Percentiles rank a stretch among this genome's conserved stretches.
These are phyloP conservation scores for Lathyrus oleraceus DNA, from an alignment of 306 rosid species.

Conservation along the genomic window DNA sequence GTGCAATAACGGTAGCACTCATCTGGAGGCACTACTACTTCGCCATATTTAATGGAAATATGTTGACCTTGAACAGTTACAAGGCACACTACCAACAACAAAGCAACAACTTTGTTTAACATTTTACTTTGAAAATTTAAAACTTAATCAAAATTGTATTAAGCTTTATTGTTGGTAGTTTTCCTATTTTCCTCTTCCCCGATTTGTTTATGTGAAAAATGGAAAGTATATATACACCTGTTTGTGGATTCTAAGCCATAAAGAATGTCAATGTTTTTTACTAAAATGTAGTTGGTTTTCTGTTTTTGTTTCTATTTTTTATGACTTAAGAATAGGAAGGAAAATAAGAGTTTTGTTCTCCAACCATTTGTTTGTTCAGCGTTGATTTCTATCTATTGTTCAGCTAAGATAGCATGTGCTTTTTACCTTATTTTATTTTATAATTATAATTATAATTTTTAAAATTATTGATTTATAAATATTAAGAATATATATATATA, in stretches of 20 bases:
- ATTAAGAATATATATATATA: no score
- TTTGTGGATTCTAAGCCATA: background rate
- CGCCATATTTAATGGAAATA: no score
- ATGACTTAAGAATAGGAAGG: background rate
- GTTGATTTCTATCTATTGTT: background rate
- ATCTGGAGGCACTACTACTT: background rate
- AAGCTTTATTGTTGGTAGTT: background rate
- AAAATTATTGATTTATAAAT: no score
- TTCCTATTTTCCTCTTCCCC: background rate
- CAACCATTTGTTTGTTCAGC: background rate
- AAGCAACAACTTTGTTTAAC: conserved; percentile 5
- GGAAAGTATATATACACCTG: background rate
- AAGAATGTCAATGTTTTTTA: background rate
- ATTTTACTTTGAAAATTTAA: background rate
- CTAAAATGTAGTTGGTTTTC: background rate
- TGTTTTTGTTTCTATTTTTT: background rate
- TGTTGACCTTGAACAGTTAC: background rate
- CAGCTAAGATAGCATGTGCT: background rate
- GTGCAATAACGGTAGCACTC: background rate
- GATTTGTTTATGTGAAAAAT: background rate
- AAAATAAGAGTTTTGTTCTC: background rate
- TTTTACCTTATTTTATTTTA: no score
- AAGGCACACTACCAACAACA: conserved; percentile 34
- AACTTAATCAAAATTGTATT: background rate
- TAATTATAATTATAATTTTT: no score